phyloP scores from a whole-genome alignment of 106 monocot species.

The Xerophyta viscosa region DNA sequence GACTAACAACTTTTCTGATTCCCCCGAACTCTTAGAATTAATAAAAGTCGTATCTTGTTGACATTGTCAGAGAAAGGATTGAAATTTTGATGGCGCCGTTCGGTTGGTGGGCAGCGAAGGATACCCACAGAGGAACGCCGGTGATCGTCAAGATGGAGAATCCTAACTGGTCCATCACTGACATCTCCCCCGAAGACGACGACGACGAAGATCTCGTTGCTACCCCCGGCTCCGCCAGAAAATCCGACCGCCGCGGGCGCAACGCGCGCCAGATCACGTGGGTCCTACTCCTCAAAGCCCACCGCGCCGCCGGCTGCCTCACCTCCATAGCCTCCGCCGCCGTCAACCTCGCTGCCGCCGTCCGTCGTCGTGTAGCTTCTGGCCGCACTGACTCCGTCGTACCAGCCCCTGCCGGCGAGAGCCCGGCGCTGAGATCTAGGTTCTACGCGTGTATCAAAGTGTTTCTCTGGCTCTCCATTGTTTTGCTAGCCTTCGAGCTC shows the following conservation, averaged over 20 bases:
- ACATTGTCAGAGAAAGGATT: too few relatives aligned
- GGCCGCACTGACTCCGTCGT: slow-evolving; percentile 59
- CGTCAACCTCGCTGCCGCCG: slow-evolving; percentile 36
- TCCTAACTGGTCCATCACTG: slow-evolving; percentile 56
- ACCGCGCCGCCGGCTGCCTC: slow-evolving; percentile 81
- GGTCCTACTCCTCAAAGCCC: slow-evolving; percentile 81
- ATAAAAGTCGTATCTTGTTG: too few relatives aligned
- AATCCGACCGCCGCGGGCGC: slow-evolving; percentile 43
- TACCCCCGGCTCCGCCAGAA: slow-evolving; percentile 4
- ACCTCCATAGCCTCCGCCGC: slow-evolving; percentile 42
- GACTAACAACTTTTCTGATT: too few relatives aligned
- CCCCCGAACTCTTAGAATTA: too few relatives aligned
- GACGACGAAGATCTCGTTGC: slow-evolving; percentile 1
- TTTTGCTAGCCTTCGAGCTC: slow-evolving; percentile 55
- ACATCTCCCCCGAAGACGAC: slow-evolving; percentile 20
- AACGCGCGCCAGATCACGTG: slow-evolving; percentile 92
- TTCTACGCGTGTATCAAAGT: slow-evolving; percentile 59
- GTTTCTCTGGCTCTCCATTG: slow-evolving; percentile 48
- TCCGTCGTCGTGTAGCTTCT: slow-evolving; percentile 58
- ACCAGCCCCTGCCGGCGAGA: slow-evolving; percentile 4
- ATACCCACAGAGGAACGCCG: slow-evolving; percentile 41
- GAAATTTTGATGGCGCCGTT: slow-evolving; percentile 71
- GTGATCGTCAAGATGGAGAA: slow-evolving; percentile 91
- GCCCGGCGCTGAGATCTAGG: slow-evolving; percentile 22
- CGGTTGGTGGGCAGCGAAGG: slow-evolving; percentile 56